Percentiles rank a stretch among this genome's conserved stretches.
These are phyloP conservation scores for Apiotrichum akiyoshidainum DNA, from an alignment of 1,284 basidiomycete genomes.

Conservation along the genomic window DNA sequence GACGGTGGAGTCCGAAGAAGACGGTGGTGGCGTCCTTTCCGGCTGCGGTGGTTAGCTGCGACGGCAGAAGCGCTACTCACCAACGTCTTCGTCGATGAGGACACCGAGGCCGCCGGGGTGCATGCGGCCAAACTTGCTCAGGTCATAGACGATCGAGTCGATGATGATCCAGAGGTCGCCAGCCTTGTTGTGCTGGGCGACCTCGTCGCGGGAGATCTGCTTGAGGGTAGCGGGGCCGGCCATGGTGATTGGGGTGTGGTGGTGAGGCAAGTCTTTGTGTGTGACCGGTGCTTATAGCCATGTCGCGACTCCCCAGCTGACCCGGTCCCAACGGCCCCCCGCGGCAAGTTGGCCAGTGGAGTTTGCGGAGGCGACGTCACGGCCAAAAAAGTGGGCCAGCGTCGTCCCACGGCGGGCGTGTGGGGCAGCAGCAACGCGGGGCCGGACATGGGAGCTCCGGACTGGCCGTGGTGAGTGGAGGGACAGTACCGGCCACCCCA, in stretches of 20 bases:
- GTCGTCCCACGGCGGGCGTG: too few species aligned
- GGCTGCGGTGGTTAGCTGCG: constrained; percentile 13
- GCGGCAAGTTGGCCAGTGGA: too few species aligned
- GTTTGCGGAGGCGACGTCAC: too few species aligned
- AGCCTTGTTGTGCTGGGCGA: constrained; percentile 67
- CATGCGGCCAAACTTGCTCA: constrained; percentile 70
- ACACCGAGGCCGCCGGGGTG: constrained; percentile 80
- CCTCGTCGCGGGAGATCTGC: constrained; percentile 48
- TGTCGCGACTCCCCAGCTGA: too few species aligned
- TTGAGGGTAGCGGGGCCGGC: constrained; percentile 28
- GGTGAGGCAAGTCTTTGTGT: too few species aligned
- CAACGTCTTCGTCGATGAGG: constrained; percentile 69
- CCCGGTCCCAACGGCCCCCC: too few species aligned
- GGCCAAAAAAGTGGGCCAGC: too few species aligned
- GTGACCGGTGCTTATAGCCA: too few species aligned
- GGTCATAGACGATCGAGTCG: constrained; percentile 76
- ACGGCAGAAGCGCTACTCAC: constrained; percentile 51
- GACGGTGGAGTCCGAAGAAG: constrained; percentile 78
- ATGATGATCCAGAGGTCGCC: constrained; percentile 78
- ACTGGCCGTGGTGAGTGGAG: too few species aligned
- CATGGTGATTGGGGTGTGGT: constrained; percentile 1
- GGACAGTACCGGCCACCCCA: too few species aligned
- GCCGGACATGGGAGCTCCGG: too few species aligned
- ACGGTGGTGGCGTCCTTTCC: constrained; percentile 80
- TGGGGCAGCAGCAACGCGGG: too few species aligned